A percentile compares a stretch with the other conserved stretches of the same genome.
phyloP scores from a whole-genome alignment of 768 basidiomycete species.

The Boletus eberwhitei region DNA sequence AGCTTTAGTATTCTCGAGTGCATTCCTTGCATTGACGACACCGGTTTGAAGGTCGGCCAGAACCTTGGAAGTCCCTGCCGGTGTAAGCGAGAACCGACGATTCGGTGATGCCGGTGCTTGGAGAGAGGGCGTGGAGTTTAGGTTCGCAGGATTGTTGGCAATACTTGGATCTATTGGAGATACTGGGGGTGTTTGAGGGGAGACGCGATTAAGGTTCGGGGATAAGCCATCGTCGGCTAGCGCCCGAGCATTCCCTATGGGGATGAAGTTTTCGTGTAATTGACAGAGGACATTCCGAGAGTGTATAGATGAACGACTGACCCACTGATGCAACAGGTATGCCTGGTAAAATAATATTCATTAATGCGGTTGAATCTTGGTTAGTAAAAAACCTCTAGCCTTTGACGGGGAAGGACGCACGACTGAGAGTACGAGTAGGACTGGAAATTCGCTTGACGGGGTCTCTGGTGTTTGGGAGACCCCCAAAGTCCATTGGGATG shows the following conservation, averaged over 20 bases:
- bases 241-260: constrained; percentile 76
- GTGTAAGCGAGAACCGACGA: constrained; percentile 59
- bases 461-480: constrained; percentile 36
- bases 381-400: constrained; percentile 20
- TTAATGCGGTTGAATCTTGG: constrained; percentile 20
- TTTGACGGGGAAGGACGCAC: constrained; percentile 46
- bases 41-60: constrained; percentile 84
- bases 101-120: constrained; percentile 49
- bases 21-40: constrained; percentile 72
- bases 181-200: constrained; percentile 29
- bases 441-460: constrained; percentile 56
- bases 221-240: constrained; percentile 70
- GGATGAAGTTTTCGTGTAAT: constrained; percentile 6
- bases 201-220: constrained; percentile 31
- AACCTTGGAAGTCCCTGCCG: constrained; percentile 83
- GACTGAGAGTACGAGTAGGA: constrained; percentile 75
- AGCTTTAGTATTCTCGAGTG: constrained; percentile 81
- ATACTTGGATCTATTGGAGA: constrained; percentile 36
- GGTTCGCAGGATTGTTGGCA: constrained; percentile 22
- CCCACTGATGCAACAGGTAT: constrained; percentile 79
- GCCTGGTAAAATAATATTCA: constrained; percentile 42
- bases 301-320: constrained; percentile 36
- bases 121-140: constrained; percentile 37
- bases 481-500: constrained; percentile 57
- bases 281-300: constrained; percentile 14